Percentiles rank a stretch among this genome's conserved stretches.
phyloP scores from a whole-genome alignment of 75 land plant species.

The Chamaecyparis obtusa region DNA sequence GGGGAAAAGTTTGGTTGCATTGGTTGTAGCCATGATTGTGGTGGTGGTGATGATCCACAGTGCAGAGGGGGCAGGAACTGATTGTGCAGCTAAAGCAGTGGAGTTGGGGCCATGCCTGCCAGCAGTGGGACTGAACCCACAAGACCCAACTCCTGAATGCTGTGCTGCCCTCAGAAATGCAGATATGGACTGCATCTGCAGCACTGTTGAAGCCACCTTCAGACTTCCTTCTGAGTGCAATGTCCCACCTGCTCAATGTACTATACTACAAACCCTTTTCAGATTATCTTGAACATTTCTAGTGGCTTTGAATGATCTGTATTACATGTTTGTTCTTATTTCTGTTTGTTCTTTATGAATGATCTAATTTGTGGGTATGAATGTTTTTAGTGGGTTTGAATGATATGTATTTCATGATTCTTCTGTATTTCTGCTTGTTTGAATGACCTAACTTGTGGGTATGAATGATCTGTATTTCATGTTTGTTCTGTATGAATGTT shows the following conservation, averaged over 20 bases:
- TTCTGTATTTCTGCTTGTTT: too few relatives aligned
- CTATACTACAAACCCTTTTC: not conserved
- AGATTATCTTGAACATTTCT: not conserved
- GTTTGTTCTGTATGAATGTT: too few relatives aligned
- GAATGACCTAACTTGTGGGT: too few relatives aligned
- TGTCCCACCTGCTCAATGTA: not conserved
- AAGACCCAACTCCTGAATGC: constrained; percentile 4
- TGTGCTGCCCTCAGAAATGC: constrained; percentile 1
- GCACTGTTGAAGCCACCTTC: not conserved
- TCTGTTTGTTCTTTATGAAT: not conserved
- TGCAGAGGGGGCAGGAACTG: not conserved
- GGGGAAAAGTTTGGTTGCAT: not conserved
- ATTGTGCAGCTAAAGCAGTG: not conserved
- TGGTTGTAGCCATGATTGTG: not conserved
- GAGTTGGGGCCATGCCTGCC: not conserved
- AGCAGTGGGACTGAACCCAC: not conserved
- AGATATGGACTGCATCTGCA: not conserved
- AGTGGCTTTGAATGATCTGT: not conserved
- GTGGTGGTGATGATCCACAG: not conserved
- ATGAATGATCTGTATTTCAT: too few relatives aligned
- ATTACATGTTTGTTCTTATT: too few relatives aligned
- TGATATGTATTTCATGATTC: too few relatives aligned
- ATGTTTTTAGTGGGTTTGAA: too few relatives aligned
- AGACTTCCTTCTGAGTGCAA: not conserved
- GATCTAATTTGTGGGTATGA: too few relatives aligned